phyloP scores from a whole-genome alignment of 495 filamentous ascomycete genomes.

The Tuber magnatum region DNA sequence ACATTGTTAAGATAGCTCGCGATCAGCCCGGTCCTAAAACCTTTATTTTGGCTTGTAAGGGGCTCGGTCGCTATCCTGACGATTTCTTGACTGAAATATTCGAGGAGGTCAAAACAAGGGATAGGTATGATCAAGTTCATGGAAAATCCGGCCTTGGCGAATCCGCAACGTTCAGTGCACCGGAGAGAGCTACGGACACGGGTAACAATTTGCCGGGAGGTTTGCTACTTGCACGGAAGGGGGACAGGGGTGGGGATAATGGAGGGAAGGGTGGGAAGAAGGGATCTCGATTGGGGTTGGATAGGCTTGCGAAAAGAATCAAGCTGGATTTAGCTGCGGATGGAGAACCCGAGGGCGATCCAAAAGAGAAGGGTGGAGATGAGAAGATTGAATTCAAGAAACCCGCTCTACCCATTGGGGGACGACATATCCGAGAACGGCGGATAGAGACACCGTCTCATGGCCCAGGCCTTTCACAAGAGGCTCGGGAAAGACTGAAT shows the following conservation, averaged over 20 bases:
- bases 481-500: conserved; percentile 35
- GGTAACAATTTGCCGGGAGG: conserved; percentile 32
- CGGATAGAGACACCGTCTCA: conserved; percentile 39
- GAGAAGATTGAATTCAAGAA: conserved; percentile 40
- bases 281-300: conserved; percentile 35
- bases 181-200: conserved; percentile 14
- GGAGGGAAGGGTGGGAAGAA: conserved; percentile 21
- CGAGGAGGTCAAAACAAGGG: conserved; percentile 36
- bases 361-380: conserved; percentile 4
- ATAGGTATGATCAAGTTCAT: conserved; percentile 30
- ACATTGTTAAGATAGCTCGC: conserved; percentile 40
- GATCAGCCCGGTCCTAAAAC: conserved; percentile 40
- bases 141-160: conserved; percentile 3
- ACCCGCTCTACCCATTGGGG: conserved; percentile 31
- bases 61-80: conserved; percentile 37
- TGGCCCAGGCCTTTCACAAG: conserved; percentile 34
- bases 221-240: conserved; percentile 23
- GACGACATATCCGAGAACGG: conserved; percentile 36
- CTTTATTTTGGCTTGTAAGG: conserved; percentile 38
- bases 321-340: conserved; percentile 38
- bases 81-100: conserved; percentile 37
- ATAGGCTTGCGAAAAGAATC: conserved; percentile 40
- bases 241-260: conserved; percentile 10
- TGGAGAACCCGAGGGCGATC: conserved; percentile 17
- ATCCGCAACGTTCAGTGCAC: conserved; percentile 10